Evolutionary conservation across 2,329 filamentous ascomycete species (phyloP).

Genomic region (Leptosphaerulina australis): DNA sequence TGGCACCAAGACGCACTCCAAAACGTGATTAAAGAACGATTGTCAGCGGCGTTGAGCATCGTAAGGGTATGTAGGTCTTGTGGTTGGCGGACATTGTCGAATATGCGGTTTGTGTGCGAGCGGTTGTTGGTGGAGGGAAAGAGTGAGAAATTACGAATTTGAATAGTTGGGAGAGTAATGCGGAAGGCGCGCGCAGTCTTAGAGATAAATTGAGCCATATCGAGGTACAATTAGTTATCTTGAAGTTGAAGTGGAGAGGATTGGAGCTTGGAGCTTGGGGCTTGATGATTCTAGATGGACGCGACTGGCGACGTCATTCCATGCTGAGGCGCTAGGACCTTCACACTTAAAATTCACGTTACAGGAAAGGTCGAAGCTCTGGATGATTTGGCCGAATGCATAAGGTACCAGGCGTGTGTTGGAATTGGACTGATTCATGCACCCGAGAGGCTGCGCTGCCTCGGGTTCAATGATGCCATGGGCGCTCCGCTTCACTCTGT

Average conservation of each 20-base stretch:
- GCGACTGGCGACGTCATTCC: conserved; percentile 12
- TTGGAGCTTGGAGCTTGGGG: background rate
- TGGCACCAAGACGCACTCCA: conserved; percentile 58
- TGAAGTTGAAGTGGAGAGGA: background rate
- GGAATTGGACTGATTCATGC: too few relatives aligned
- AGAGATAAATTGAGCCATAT: conserved; percentile 9
- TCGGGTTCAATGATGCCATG: too few relatives aligned
- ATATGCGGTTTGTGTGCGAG: conserved; percentile 41
- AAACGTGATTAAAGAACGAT: conserved; percentile 55
- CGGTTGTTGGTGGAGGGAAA: conserved; percentile 18
- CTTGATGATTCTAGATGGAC: background rate
- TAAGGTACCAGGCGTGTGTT: too few relatives aligned
- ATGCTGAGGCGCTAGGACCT: background rate
- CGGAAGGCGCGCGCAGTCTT: conserved; percentile 4
- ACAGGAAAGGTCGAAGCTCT: too few relatives aligned
- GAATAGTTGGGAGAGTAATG: background rate
- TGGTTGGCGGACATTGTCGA: conserved; percentile 53
- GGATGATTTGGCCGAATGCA: too few relatives aligned
- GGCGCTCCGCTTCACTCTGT: too few relatives aligned
- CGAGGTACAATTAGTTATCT: too few relatives aligned
- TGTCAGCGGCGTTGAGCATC: conserved; percentile 54
- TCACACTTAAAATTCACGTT: too few relatives aligned
- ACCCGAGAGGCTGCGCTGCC: too few relatives aligned
- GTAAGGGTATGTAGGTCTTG: conserved; percentile 56
- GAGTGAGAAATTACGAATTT: conserved; percentile 26